These are phyloP conservation scores for Candida coquimbonensis DNA, from an alignment of 805 yeast species.

Conservation along the genomic window DNA sequence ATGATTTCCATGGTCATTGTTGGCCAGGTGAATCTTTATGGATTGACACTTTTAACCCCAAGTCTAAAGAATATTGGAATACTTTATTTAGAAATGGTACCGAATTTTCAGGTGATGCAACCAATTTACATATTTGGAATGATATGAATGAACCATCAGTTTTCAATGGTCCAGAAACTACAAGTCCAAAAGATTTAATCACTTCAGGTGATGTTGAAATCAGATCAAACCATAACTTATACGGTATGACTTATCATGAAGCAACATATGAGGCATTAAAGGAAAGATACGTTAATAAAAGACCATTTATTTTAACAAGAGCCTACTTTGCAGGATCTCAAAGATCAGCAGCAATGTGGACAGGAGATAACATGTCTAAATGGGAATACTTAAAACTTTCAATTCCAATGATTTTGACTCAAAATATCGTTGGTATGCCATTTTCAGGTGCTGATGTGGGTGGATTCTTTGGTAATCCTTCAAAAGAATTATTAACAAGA, in stretches of 20 bases:
- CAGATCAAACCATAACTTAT: constrained; percentile 82
- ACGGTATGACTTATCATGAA: constrained; percentile 75
- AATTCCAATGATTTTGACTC: constrained; percentile 80
- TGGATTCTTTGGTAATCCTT: constrained; percentile 91
- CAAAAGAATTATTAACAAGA: constrained; percentile 69
- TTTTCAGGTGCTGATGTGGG: constrained; percentile 96
- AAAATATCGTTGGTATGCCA: constrained; percentile 80
- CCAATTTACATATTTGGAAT: constrained; percentile 85
- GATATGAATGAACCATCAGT: constrained; percentile 98
- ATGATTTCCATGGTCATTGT: constrained; percentile 74
- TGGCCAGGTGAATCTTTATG: constrained; percentile 98
- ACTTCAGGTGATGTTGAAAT: constrained; percentile 85
- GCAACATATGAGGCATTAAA: constrained; percentile 65
- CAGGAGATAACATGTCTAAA: constrained; percentile 90
- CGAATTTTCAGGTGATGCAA: constrained; percentile 39
- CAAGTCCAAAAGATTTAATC: constrained; percentile 74
- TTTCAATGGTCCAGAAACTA: constrained; percentile 90
- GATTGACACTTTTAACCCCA: constrained; percentile 79
- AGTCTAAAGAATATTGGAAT: constrained; percentile 55
- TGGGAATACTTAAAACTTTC: constrained; percentile 84
- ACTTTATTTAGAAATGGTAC: constrained; percentile 41
- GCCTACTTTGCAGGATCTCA: constrained; percentile 90
- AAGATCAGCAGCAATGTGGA: constrained; percentile 90
- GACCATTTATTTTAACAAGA: constrained; percentile 87
- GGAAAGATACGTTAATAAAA: constrained; percentile 40